A percentile compares a stretch with the other conserved stretches of the same genome.
These are phyloP conservation scores for Coniferiporia weirii DNA, from an alignment of 1,284 basidiomycete genomes.

Conservation along the genomic window DNA sequence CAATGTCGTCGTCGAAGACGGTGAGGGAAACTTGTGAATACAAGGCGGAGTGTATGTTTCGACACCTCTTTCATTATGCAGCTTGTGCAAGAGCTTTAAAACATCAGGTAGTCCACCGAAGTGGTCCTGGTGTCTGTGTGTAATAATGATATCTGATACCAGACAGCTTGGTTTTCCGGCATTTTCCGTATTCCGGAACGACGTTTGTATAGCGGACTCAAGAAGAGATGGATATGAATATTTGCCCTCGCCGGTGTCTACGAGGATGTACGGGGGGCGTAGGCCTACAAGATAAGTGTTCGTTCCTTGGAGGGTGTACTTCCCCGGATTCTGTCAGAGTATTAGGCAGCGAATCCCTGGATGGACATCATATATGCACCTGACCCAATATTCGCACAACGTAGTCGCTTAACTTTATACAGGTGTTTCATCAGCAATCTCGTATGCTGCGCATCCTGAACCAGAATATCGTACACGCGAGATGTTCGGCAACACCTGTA, in stretches of 20 bases:
- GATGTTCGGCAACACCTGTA: conserved; percentile 9
- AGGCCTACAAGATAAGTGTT: conserved; percentile 87
- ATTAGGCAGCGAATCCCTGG: not conserved
- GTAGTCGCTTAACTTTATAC: conserved; percentile 51
- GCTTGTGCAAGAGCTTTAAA: conserved; percentile 55
- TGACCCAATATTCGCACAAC: conserved; percentile 69
- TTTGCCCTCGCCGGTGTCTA: conserved; percentile 88
- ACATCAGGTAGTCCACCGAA: conserved; percentile 73
- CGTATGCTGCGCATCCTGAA: not conserved
- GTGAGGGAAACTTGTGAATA: conserved; percentile 63
- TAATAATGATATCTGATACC: conserved; percentile 83
- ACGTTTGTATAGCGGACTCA: conserved; percentile 47
- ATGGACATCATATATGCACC: conserved; percentile 35
- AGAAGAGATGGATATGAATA: conserved; percentile 66
- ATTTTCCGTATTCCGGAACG: conserved; percentile 13
- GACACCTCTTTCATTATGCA: conserved; percentile 48
- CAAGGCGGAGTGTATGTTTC: conserved; percentile 53
- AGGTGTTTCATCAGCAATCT: not conserved
- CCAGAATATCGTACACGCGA: conserved; percentile 9
- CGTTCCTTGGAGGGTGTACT: conserved; percentile 91
- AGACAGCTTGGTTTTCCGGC: conserved; percentile 16
- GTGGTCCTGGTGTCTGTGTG: conserved; percentile 91
- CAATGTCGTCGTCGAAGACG: conserved; percentile 22
- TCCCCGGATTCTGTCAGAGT: conserved; percentile 71
- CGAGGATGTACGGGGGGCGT: conserved; percentile 66